These are phyloP conservation scores for Stentor coeruleus DNA, from an alignment of 73 alveolate species.

Conservation along the genomic window DNA sequence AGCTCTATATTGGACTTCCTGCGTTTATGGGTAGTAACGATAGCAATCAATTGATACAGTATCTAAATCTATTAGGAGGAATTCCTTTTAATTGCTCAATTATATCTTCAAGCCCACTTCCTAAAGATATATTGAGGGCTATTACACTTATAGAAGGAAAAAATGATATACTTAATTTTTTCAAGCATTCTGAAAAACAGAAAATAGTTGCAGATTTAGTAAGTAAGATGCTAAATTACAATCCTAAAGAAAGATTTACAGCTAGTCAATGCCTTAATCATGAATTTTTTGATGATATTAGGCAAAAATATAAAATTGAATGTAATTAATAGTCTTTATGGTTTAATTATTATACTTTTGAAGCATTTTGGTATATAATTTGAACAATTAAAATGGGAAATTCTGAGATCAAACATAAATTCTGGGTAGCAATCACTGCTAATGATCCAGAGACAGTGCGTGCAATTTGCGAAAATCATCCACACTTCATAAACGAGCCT, in stretches of 20 bases:
- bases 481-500: constrained; percentile 15
- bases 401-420: background rate
- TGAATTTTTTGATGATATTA: too few species aligned
- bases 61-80: constrained; percentile 28
- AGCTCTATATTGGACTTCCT: constrained; percentile 64
- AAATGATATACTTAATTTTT: background rate
- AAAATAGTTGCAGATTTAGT: constrained; percentile 33
- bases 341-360: too few species aligned
- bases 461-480: background rate
- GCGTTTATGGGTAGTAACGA: constrained; percentile 82
- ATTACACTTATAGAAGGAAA: background rate
- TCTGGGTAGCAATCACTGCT: constrained; percentile 20
- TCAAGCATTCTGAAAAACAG: background rate
- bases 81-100: too few species aligned
- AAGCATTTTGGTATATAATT: too few species aligned
- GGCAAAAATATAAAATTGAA: too few species aligned
- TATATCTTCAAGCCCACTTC: too few species aligned
- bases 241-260: constrained; percentile 34
- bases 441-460: constrained; percentile 1
- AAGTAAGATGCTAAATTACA: constrained; percentile 32
- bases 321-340: too few species aligned
- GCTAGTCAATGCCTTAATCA: constrained; percentile 38
- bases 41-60: constrained; percentile 41
- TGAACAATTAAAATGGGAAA: too few species aligned
- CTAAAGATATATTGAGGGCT: constrained; percentile 23